These are phyloP conservation scores for Magnolia kwangsiensis DNA, from an alignment of 164 flowering plant genomes.

Conservation along the genomic window DNA sequence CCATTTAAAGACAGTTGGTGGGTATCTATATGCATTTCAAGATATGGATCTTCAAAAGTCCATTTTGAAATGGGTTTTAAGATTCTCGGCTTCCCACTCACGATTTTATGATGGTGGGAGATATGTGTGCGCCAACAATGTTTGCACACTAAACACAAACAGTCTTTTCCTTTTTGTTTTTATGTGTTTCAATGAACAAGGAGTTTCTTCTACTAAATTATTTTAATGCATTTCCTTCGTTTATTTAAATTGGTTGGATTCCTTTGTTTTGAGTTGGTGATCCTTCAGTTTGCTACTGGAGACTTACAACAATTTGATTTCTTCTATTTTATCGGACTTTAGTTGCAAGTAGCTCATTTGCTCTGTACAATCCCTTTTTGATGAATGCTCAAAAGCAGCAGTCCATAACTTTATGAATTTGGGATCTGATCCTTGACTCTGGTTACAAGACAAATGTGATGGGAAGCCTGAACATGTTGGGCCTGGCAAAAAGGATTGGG, in stretches of 20 bases:
- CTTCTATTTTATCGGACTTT: not conserved
- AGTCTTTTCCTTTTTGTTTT: too few relatives aligned
- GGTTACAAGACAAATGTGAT: slow-evolving; percentile 93
- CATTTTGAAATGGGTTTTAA: not conserved
- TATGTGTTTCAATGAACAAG: too few relatives aligned
- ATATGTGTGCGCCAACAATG: too few relatives aligned
- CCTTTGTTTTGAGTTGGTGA: not conserved
- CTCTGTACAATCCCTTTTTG: not conserved
- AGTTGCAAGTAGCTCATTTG: not conserved
- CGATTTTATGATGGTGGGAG: too few relatives aligned
- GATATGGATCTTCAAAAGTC: too few relatives aligned
- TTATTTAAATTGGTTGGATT: not conserved
- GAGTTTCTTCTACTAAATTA: too few relatives aligned
- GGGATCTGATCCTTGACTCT: slow-evolving; percentile 42
- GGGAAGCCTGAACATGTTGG: slow-evolving; percentile 97
- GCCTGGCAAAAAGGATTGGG: slow-evolving; percentile 91
- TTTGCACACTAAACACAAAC: too few relatives aligned
- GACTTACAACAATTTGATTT: not conserved
- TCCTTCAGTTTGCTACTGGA: not conserved
- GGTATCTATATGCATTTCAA: too few relatives aligned
- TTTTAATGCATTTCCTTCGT: not conserved
- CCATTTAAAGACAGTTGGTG: too few relatives aligned
- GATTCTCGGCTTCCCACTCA: not conserved
- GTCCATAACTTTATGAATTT: not conserved
- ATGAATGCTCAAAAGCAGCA: too few relatives aligned